Percentiles rank a stretch among this genome's conserved stretches.
These are phyloP conservation scores for Apodospora peruviana DNA, from an alignment of 495 filamentous ascomycete genomes.

Conservation along the genomic window DNA sequence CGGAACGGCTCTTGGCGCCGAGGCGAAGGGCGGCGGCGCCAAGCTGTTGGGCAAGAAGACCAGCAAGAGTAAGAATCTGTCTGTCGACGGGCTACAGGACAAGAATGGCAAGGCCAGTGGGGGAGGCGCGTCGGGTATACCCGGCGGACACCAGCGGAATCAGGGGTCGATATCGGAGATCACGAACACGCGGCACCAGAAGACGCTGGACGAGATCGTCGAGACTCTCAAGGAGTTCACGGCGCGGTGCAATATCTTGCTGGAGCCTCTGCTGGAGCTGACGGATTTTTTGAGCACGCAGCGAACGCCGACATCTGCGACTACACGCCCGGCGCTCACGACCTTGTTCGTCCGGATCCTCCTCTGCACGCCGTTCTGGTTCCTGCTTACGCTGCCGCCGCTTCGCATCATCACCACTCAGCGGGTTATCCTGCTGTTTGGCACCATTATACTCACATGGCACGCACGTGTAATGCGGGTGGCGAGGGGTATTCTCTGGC, in stretches of 20 bases:
- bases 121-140: conserved; percentile 4
- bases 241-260: conserved; percentile 79
- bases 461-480: conserved; percentile 85
- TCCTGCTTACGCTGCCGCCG: conserved; percentile 72
- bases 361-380: conserved; percentile 82
- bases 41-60: conserved; percentile 16
- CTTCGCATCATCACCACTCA: conserved; percentile 81
- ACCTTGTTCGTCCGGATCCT: conserved; percentile 85
- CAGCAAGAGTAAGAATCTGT: conserved; percentile 26
- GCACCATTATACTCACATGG: conserved; percentile 82
- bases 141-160: conserved; percentile 39
- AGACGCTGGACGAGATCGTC: conserved; percentile 93
- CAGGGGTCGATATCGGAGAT: conserved; percentile 48
- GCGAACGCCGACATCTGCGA: conserved; percentile 83
- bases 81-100: conserved; percentile 31
- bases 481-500: conserved; percentile 83
- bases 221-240: conserved; percentile 86
- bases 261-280: conserved; percentile 80
- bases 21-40: conserved; percentile 13
- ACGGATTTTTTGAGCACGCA: conserved; percentile 94
- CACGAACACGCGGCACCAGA: conserved; percentile 61
- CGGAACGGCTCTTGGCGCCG: conserved; percentile 4
- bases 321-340: conserved; percentile 85
- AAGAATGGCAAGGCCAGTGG: conserved; percentile 43
- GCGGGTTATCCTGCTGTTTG: conserved; percentile 69